Base-by-base conservation (phyloP, 2,329 filamentous ascomycete genomes). In the Colletotrichum shisoi region DNA sequence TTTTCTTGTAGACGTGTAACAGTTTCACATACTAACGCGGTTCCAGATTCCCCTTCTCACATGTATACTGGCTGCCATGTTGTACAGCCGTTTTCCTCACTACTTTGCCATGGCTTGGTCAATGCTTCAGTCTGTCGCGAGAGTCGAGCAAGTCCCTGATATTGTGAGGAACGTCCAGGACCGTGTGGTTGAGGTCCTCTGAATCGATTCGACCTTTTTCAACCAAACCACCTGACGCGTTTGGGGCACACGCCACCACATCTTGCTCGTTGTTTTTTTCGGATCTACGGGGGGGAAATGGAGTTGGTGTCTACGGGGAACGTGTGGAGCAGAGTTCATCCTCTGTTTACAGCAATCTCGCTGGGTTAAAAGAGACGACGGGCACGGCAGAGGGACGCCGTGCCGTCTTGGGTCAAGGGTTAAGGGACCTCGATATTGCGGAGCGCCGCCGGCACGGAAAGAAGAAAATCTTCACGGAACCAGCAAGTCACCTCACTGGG, bases 81-180 rank as follows among this genome's bases (percentile, higher is more conserved):
- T 84, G 27, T 84, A 82, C 73, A 83, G 79, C 72, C 80, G 81
- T 57, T 79, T 86, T 39, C 85, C 85, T 1, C 80, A 83, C 59
- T 79, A 84, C 8, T 79, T 80, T 60, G 58, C 70, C 48, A 62
- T 69, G 46, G 66, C 63, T 12, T 64, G 68, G 24, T 58, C 65
- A 34, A 49, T 69, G 48, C 34, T 71, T 21, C 66, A 63, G 44
- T 71, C 69, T 4, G 61, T 68, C 13, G 37, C 45, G 21, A 60
- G 44, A n/a, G 21, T 61, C 7, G 61, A 70, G 13, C 56, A 66
- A 21, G 68, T 66, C 42, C 68, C 68, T 15, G 57, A 58, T 3
- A 54, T 65, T 46, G 66, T 68, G 17, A 57, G 57, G 53, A 62
- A 66, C 58, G 48, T 70, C n/a, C 70, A 59, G 56, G 61, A 56